Evolutionary conservation across 1,284 basidiomycete species (phyloP), one percentile per base, ranked within the genome.

Genomic region (Ceratobasidium theobromae): DNA sequence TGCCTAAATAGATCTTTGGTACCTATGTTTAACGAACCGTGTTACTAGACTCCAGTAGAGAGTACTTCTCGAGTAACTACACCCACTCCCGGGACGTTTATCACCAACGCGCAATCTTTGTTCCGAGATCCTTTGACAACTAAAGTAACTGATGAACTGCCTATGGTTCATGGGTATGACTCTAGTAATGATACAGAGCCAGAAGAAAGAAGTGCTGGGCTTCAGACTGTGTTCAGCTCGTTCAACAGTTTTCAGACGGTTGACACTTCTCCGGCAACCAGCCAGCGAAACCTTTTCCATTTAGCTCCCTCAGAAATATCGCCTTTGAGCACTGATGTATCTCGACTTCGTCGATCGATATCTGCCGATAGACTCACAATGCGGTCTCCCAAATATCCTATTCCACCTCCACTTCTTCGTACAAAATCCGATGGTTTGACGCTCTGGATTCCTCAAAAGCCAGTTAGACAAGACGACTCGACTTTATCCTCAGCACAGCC

Each of bases 361-460:
- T 65, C 62, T 46, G 62, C 62, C n/a, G 62, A 65, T 32, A 54
- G 62, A 46, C 41, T 65, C 16, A 65, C 62, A 3, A 54, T 54
- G 62, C 51, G 52, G 4, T 41, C 62, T 1, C 35, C 52, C 6
- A 51, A 27, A 4, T 3, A 33, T 27, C 32, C 33, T 28, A 6
- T 27, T 23, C 62, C 62, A 11, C 48, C 62, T 16, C 62, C 52
- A 1, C 41, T 65, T 12, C 27, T 48, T 27, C 62, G 62, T 30
- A 65, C 62, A 11, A 23, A 38, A 3, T 54, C 62, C 4, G 62
- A 65, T n/a, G 32, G 62, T 11, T 23, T n/a, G 41, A 28, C 1
- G 35, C 14, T n/a, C 3, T 35, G 6, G 18, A 21, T n/a, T 25
- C 18, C 30, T 48, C 45, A 5, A 2, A 27, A 23, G 9, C 21